Conservation (phyloP, 202 grass and related monocot genomes). For the Miscanthus sacchariflorus region DNA sequence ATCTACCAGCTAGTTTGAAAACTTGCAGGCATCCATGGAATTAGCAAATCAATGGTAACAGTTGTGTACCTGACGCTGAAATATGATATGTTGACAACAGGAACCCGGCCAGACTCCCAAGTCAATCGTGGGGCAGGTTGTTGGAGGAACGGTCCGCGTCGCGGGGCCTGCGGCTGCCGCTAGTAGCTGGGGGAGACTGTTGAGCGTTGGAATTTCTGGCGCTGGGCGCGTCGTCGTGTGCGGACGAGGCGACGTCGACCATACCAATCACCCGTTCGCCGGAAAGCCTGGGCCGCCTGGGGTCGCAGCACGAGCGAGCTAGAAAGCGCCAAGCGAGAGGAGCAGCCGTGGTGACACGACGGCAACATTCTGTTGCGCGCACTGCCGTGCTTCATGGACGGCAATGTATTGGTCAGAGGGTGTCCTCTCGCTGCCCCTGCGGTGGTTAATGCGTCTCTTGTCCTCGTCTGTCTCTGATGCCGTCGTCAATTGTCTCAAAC, state of each 20-base stretch:
- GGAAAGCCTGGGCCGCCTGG: not conserved
- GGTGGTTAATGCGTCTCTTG: slow-evolving; percentile 38
- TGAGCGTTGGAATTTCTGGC: not conserved
- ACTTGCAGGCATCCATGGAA: not conserved
- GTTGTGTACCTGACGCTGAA: slow-evolving; percentile 17
- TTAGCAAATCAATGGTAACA: slow-evolving; percentile 10
- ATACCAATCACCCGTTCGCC: not conserved
- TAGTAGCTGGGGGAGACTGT: not conserved
- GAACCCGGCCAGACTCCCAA: slow-evolving; percentile 23
- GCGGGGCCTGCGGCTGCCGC: not conserved
- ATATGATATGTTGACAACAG: not conserved
- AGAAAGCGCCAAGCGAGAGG: not conserved
- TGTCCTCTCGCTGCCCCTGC: slow-evolving; percentile 41
- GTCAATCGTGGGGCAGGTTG: slow-evolving; percentile 43
- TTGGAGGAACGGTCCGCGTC: slow-evolving; percentile 23
- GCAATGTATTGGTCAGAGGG: slow-evolving; percentile 30
- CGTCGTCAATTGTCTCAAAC: not conserved
- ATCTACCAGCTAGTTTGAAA: slow-evolving; percentile 28
- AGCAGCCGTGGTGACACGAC: slow-evolving; percentile 37
- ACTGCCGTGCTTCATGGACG: not conserved
- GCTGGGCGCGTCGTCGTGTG: not conserved
- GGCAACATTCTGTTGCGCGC: slow-evolving; percentile 16
- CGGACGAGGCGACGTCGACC: not conserved
- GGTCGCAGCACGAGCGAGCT: not conserved
- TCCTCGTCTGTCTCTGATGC: not conserved